Percentiles rank a stretch among this genome's conserved stretches.
These are phyloP conservation scores for Gossypium schwendimanii DNA, from an alignment of 441 rosid species.

Conservation along the genomic window DNA sequence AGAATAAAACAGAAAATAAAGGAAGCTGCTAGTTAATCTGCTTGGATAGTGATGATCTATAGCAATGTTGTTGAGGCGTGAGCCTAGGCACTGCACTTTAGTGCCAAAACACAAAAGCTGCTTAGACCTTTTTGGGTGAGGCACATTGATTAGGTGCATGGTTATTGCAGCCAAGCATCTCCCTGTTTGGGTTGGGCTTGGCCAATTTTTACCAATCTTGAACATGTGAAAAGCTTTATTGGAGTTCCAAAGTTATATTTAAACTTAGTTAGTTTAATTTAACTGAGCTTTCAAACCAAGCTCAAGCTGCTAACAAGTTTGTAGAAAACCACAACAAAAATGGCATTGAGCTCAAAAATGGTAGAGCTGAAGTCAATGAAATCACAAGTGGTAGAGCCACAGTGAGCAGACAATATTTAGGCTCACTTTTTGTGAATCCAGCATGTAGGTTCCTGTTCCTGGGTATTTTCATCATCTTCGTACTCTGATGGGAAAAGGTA, in stretches of 20 bases:
- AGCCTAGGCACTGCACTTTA: not conserved
- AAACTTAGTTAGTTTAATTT: not conserved
- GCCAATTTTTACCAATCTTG: not conserved
- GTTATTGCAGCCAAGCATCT: not conserved
- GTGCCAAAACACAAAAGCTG: not conserved
- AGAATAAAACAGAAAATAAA: not conserved
- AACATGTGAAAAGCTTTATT: not conserved
- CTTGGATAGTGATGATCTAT: not conserved
- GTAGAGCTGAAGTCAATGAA: not conserved
- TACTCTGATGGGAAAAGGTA: not conserved
- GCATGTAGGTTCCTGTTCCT: not conserved
- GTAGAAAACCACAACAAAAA: not conserved
- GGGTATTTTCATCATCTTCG: not conserved
- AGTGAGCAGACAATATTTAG: not conserved
- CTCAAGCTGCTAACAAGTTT: not conserved
- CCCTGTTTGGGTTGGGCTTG: not conserved
- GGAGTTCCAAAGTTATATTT: not conserved
- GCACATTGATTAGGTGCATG: too few relatives aligned
- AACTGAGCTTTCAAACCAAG: not conserved
- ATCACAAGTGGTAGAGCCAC: not conserved
- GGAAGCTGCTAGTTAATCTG: not conserved
- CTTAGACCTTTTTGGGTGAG: too few relatives aligned
- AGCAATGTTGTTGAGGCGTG: not conserved
- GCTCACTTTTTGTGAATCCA: not conserved
- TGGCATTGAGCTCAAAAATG: not conserved